Base-by-base conservation (phyloP, 78 protist genomes). In the Polysphondylium violaceum region DNA sequence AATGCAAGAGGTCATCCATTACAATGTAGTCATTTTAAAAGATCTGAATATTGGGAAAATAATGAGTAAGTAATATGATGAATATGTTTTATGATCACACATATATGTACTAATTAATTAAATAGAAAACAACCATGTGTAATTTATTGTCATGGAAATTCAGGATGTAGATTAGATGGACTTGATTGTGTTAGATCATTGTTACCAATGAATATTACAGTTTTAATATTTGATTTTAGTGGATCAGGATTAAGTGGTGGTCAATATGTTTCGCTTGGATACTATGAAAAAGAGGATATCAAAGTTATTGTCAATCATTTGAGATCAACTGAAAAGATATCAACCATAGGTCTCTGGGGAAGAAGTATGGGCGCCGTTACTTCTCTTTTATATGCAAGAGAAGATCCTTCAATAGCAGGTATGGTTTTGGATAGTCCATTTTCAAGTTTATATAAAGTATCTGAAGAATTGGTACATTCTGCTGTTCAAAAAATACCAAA, bases 301-400 rank as follows among this genome's bases (percentile, higher is more conserved):
- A 44, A 16, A 21, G 31, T 86, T 7, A 61, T 86, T 35, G 88
- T 94, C 4, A 68, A 91, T 23, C 89, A 91, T 64, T 47, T 91
- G 7, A 25, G 95, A 43, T 73, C 64, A 0, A 59, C 85, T 43
- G 86, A 76, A 16, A 72, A 81, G 55, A 85, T 71, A 25, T 69
- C 90, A 27, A 91, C 92, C 9, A 76, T 95, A 17, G 97, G 94
- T 14, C 55, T 95, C 23, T 95, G 97, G 97, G 97, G 97, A 6
- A 55, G 97, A 25, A 50, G 76, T 33, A 95, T 95, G 97, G 97
- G 97, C 38, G 95, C 97, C 0, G 94, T 71, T 31, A 71, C 88
- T 44, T 36, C 94, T 0, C 61, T 95, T 33, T 51, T 95, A 55
- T 88, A 95, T 50, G 92, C 94, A 38, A 75, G 43, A 11, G 78